Evolutionary conservation across 768 basidiomycete species (phyloP).

Genomic region (Suillus decipiens): DNA sequence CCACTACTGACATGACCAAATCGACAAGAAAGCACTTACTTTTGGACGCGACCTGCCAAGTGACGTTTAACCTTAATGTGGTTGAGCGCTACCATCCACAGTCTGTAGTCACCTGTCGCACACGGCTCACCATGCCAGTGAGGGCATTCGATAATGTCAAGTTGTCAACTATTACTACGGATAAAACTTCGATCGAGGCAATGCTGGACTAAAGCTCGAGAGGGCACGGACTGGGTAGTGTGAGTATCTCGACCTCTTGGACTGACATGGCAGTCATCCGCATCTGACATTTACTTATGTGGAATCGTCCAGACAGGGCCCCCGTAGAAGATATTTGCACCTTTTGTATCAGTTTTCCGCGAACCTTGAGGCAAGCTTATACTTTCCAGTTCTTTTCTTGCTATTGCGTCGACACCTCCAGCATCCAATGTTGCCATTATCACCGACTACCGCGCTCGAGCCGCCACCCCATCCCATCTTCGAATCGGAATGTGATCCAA

Average conservation of each 20-base stretch:
- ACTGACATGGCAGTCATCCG: background rate
- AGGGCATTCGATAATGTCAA: background rate
- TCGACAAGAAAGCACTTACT: too few relatives aligned
- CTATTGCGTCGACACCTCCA: background rate
- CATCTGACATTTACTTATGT: background rate
- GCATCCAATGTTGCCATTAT: background rate
- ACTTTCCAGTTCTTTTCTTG: background rate
- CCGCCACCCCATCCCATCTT: background rate
- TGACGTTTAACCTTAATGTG: background rate
- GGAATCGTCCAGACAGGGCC: background rate
- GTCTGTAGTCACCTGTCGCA: background rate
- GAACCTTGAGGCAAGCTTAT: background rate
- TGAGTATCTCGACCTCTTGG: background rate
- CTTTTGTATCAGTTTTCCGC: background rate
- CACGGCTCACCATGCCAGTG: background rate
- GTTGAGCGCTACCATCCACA: background rate
- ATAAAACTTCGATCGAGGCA: background rate
- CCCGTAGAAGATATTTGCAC: background rate
- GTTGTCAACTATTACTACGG: background rate
- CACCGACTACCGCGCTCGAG: background rate
- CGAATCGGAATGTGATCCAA: background rate
- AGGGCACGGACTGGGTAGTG: background rate
- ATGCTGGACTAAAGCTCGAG: background rate
- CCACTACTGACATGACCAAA: background rate
- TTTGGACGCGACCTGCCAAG: too few relatives aligned